Evolutionary conservation across 2,329 filamentous ascomycete genomes (phyloP), one percentile per base, ranked within the genome.

Genomic region (Lachnellula suecica): DNA sequence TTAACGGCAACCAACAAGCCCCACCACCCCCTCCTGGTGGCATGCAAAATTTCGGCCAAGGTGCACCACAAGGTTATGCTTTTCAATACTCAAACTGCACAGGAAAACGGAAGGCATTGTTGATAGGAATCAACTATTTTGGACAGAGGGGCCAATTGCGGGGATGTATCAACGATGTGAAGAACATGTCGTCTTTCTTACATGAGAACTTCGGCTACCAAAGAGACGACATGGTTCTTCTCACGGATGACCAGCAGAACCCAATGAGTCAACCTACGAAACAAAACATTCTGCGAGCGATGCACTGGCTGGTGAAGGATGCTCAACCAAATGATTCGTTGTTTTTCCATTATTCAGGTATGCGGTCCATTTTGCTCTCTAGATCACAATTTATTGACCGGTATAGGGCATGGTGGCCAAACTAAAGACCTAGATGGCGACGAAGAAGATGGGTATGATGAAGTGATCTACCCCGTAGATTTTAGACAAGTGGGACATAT

Each of bases 221-320:
- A 72, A 79, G 91, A 54, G 92, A 97, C 71, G 92, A 97, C 68
- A 97, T 97, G 92, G 92, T 97, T 15, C 86, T 93, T 54, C 79
- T 97, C 68, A 97, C 93, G 37, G 93, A 97, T 68, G 93, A 97
- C 70, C 91, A 96, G 74, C 91, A 96, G 69, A 96, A 96, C 64
- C 89, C 90, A 20, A 95, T 96, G 89, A 95, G 90, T 71, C 91
- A 96, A 73, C 93, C 93, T 13, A 96, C 91, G 4, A 96, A 96
- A 71, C 87, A 90, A 60, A 97, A 97, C 68, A 95, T 97, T 49
- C 72, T 97, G 31, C 83, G 93, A 49, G 93, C 93, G n/a, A 97
- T 97, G 93, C 91, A 96, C 68, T 97, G 93, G 93, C 76, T 97
- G 15, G 91, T 97, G 51, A 96, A 96, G 73, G 92, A 96, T 65